Evolutionary conservation across 148 eudicot species (phyloP).

Genomic region (Camellia granthamiana): DNA sequence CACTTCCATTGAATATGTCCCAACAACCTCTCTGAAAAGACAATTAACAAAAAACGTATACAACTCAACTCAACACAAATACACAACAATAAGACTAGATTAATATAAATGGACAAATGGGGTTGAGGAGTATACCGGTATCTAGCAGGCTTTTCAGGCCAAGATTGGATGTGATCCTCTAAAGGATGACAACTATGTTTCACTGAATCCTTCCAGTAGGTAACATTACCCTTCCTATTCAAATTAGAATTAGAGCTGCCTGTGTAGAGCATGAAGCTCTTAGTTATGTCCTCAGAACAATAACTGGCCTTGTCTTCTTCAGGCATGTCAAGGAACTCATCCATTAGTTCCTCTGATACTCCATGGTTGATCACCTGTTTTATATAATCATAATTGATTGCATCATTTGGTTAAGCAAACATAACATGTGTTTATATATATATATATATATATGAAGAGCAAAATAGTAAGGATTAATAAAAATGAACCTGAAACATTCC

Average conservation of each 20-base stretch:
- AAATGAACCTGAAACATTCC: too few relatives aligned
- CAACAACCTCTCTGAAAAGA: constrained; percentile 18
- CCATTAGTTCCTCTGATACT: constrained; percentile 26
- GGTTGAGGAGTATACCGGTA: constrained; percentile 7
- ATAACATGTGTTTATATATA: too few relatives aligned
- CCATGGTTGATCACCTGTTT: constrained; percentile 26
- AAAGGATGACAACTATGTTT: constrained; percentile 21
- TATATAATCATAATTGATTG: background rate
- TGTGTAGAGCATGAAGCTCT: constrained; percentile 23
- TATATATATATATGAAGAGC: too few relatives aligned
- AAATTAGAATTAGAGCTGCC: constrained; percentile 25
- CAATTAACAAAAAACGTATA: background rate
- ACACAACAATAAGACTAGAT: too few relatives aligned
- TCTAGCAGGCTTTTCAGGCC: constrained; percentile 29
- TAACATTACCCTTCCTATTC: constrained; percentile 7
- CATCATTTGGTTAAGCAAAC: too few relatives aligned
- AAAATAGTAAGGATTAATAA: too few relatives aligned
- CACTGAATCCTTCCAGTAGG: constrained; percentile 21
- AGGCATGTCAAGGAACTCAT: constrained; percentile 23
- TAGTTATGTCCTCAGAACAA: background rate
- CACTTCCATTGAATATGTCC: constrained; percentile 9
- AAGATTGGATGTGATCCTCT: constrained; percentile 14
- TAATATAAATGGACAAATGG: background rate
- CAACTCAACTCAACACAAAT: background rate
- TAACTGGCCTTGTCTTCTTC: background rate